Base-by-base conservation (phyloP, 1,284 basidiomycete species). In the Moesziomyces antarcticus region DNA sequence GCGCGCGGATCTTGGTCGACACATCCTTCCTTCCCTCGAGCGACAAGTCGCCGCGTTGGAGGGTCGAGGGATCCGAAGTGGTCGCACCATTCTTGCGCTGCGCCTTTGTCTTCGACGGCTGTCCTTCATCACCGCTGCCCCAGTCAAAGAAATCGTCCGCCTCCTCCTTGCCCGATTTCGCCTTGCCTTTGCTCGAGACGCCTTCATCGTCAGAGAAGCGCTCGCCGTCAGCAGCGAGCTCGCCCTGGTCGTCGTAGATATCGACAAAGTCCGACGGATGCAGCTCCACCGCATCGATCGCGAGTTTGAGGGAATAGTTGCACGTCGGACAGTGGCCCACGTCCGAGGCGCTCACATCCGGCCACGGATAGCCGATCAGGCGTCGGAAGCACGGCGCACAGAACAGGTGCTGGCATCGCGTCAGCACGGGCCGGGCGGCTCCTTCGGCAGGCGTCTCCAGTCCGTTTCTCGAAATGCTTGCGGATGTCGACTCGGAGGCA, bases 331-430 rank as follows among this genome's bases (percentile, higher is more conserved):
- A 94, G 33, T 92, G 46, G 11, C 50, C 66, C 6, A 62, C 53
- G 16, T 75, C 76, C 9, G 56, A 37, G 1, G 48, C 42, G 1
- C 58, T 59, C n/a, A 69, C 69, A 9, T 63, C 42, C 20, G 71
- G 74, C 74, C 70, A 71, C 1, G 70, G 52, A 20, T 35, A 54
- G 11, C 75, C 75, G 22, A 75, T 69, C 24, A 40, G 42, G 20
- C 50, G 54, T 88, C 42, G 88, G 65, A 77, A 78, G 69, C 80
- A 81, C 5, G 40, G 16, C 13, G 84, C 84, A 79, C 80, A 87
- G 84, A 93, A 95, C 33, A 98, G 87, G 84, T 99, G 97, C 80
- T 94, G 92, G 85, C 97, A 99, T 60, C 91, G 89, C 8, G 97
- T 97, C 78, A 99, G 67, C 13, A 84, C 77, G 7, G 82, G 78